These are phyloP conservation scores for Leucocoprinus birnbaumii DNA, from an alignment of 768 basidiomycete genomes.

Conservation along the genomic window DNA sequence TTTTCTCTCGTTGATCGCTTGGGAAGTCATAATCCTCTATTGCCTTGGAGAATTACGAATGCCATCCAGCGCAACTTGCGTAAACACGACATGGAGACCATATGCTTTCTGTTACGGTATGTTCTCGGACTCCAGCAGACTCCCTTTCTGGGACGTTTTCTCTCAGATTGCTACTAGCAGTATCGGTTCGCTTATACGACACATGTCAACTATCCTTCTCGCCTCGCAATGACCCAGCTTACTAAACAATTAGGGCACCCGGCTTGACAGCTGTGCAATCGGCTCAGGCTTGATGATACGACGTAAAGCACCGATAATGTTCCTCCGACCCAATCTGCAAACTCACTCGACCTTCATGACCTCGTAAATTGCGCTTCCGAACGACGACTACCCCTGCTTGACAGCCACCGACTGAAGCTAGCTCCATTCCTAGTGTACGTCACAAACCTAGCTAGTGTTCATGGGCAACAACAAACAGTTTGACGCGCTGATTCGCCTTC, in stretches of 20 bases:
- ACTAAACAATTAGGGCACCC: not conserved
- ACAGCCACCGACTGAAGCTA: constrained; percentile 4
- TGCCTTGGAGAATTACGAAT: not conserved
- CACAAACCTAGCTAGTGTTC: too few species aligned
- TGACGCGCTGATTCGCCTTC: not conserved
- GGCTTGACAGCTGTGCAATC: not conserved
- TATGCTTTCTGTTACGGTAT: not conserved
- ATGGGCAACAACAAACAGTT: too few species aligned
- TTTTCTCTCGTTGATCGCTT: too few species aligned
- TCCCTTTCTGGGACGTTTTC: constrained; percentile 7
- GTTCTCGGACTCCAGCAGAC: not conserved
- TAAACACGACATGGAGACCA: not conserved
- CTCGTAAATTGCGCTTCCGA: not conserved
- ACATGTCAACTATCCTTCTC: not conserved
- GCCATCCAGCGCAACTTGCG: not conserved
- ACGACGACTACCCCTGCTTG: not conserved
- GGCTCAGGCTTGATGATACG: not conserved
- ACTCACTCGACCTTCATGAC: not conserved
- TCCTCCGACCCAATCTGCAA: constrained; percentile 7
- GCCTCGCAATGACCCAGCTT: not conserved
- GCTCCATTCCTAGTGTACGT: not conserved
- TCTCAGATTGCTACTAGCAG: not conserved
- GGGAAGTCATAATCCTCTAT: too few species aligned
- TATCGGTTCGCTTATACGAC: not conserved
- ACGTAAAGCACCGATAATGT: not conserved